Evolutionary conservation across 108 stramenopile species (phyloP), one percentile per base, ranked within the genome.

Genomic region (Cylindrotheca closterium): DNA sequence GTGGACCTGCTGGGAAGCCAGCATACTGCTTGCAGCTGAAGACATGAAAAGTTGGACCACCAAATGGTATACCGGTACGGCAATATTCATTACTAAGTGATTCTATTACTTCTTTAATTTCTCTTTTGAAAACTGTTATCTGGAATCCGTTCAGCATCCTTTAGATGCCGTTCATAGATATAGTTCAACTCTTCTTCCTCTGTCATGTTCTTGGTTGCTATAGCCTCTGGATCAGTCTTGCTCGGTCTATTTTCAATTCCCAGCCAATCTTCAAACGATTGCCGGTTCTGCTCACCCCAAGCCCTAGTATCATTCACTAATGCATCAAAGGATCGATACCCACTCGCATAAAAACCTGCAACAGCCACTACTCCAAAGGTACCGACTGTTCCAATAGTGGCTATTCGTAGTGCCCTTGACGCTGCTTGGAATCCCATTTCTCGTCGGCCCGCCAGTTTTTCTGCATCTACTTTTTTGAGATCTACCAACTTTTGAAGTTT

Each of bases 111-210:
- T n/a, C n/a, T n/a, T n/a, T n/a, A n/a, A n/a, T n/a, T n/a, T n/a
- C n/a, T n/a, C n/a, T n/a, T n/a, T n/a, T n/a, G n/a, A n/a, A n/a
- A n/a, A n/a, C n/a, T n/a, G n/a, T n/a, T n/a, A n/a, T n/a, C n/a
- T n/a, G n/a, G n/a, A 42, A 15, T 42, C 10, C 37, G 10, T 53
- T 64, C 55, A 50, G 62, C 28, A 46, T 80, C 73, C 24, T 68
- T 67, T 26, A 82, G 64, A 48, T 87, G 83, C 55, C 65, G 81
- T 30, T 78, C 63, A 27, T 70, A 76, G 2, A 84, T 58, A 54
- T 86, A 89, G 3, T 83, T 68, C 60, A 78, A 51, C 50, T 89
- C 88, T 53, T 92, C 82, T 28, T 92, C 82, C 61, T 84, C 84
- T 12, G 84, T 73, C 91, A 92, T 92, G 15, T 71, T 60, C 48